Evolutionary conservation across 2,329 filamentous ascomycete species (phyloP).

Genomic region (Aspergillus novoparasiticus): DNA sequence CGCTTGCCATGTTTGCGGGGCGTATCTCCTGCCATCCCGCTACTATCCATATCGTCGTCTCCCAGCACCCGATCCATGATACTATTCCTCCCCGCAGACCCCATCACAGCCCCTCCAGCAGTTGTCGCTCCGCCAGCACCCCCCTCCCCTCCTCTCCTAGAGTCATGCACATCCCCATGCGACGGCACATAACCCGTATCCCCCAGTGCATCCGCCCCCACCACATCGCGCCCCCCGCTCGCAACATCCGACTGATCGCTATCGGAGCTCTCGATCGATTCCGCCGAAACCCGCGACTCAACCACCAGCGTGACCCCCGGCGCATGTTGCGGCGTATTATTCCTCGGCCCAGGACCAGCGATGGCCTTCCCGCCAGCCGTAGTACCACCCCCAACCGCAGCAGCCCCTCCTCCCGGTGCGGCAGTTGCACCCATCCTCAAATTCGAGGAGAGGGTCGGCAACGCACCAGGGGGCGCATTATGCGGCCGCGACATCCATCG

Average conservation of each 20-base stretch:
- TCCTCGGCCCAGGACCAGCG: neutral
- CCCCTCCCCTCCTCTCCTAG: neutral
- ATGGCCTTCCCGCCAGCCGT: neutral
- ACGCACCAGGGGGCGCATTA: conserved; percentile 15
- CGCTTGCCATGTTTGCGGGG: conserved; percentile 40
- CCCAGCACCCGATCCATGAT: neutral
- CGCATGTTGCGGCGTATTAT: neutral
- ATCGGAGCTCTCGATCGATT: conserved; percentile 20
- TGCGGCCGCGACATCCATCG: conserved; percentile 28
- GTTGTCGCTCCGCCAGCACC: conserved; percentile 3
- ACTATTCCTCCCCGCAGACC: conserved; percentile 5
- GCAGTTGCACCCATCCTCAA: conserved; percentile 14
- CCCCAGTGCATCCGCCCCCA: conserved; percentile 10
- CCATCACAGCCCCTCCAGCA: conserved; percentile 16
- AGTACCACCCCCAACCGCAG: neutral
- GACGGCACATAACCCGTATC: conserved; percentile 24
- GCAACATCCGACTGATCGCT: conserved; percentile 18
- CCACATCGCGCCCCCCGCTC: conserved; percentile 12
- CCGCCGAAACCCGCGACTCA: conserved; percentile 13
- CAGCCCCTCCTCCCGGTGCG: conserved; percentile 2
- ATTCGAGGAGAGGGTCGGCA: conserved; percentile 24
- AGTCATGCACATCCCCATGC: conserved; percentile 3
- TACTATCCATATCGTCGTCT: conserved; percentile 1
- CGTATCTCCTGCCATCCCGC: conserved; percentile 15
- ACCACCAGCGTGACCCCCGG: conserved; percentile 21